Evolutionary conservation across 2,329 filamentous ascomycete genomes (phyloP).

Genomic region (Tothia fuscella): DNA sequence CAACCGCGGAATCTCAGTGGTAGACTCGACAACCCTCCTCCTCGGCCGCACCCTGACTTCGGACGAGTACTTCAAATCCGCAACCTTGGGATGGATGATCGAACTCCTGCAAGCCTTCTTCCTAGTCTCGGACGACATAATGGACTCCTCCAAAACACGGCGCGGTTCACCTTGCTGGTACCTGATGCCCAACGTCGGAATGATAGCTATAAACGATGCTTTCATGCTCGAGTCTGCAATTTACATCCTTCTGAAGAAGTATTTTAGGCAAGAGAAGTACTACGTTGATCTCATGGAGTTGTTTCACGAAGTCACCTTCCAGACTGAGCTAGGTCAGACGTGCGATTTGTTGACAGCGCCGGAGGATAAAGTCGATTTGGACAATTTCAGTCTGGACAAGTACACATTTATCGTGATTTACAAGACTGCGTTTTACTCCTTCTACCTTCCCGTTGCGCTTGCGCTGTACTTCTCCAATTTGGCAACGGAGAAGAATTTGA

Average conservation of each 20-base stretch:
- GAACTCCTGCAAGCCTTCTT: constrained; percentile 98
- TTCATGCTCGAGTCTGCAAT: constrained; percentile 91
- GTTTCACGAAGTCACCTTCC: constrained; percentile 87
- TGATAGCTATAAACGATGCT: constrained; percentile 96
- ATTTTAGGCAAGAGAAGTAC: constrained; percentile 74
- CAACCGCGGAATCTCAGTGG: constrained; percentile 96
- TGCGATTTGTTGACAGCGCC: constrained; percentile 93
- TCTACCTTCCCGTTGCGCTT: constrained; percentile 92
- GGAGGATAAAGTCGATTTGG: constrained; percentile 81
- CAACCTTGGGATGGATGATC: constrained; percentile 90
- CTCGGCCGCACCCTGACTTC: constrained; percentile 58
- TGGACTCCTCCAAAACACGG: constrained; percentile 91
- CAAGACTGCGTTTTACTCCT: constrained; percentile 99
- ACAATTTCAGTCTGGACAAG: constrained; percentile 92
- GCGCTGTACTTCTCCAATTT: constrained; percentile 76
- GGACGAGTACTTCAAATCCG: constrained; percentile 78
- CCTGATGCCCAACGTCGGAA: constrained; percentile 74
- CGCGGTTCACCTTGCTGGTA: constrained; percentile 97
- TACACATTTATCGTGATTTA: constrained; percentile 98
- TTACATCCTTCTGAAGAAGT: constrained; percentile 84
- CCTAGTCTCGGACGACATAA: constrained; percentile 96
- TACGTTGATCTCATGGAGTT: constrained; percentile 91
- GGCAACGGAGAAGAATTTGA: constrained; percentile 78
- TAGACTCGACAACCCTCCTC: constrained; percentile 77
- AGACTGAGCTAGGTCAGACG: constrained; percentile 91